Evolutionary conservation across 495 filamentous ascomycete genomes (phyloP).

Genomic region (Staphylotrichum longicolle): DNA sequence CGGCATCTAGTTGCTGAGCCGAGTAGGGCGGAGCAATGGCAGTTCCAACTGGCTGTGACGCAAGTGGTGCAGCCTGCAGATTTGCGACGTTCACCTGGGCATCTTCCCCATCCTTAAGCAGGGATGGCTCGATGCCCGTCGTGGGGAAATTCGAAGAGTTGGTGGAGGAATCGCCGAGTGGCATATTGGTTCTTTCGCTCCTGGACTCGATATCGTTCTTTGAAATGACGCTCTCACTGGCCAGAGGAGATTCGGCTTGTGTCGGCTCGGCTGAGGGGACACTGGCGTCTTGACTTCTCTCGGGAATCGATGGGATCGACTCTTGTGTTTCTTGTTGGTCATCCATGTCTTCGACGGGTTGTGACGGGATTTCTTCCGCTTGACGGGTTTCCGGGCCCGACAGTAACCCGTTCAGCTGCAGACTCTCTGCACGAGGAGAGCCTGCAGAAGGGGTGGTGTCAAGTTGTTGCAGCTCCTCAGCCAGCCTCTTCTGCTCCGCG

Average conservation of each 20-base stretch:
- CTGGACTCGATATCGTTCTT: background rate
- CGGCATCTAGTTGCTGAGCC: conserved; percentile 4
- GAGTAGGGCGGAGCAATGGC: background rate
- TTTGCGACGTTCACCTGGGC: background rate
- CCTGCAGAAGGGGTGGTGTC: conserved; percentile 45
- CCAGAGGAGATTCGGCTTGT: conserved; percentile 15
- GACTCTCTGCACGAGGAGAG: conserved; percentile 38
- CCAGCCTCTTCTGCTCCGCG: conserved; percentile 47
- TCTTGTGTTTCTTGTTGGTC: background rate
- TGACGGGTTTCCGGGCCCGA: conserved; percentile 1
- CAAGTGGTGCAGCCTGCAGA: background rate
- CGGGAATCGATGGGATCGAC: background rate
- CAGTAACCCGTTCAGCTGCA: conserved; percentile 15
- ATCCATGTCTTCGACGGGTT: background rate
- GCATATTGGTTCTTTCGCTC: background rate
- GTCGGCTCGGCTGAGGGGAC: conserved; percentile 15
- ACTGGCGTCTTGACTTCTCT: conserved; percentile 9
- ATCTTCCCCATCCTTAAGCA: background rate
- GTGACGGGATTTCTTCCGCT: conserved; percentile 4
- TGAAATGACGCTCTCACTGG: too few relatives aligned
- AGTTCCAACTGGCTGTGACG: background rate
- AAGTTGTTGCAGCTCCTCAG: conserved; percentile 56
- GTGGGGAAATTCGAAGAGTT: background rate
- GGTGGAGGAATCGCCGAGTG: background rate
- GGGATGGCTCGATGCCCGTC: background rate